Evolutionary conservation across 1,284 basidiomycete species (phyloP).

Genomic region (Boletellus deceptivus): DNA sequence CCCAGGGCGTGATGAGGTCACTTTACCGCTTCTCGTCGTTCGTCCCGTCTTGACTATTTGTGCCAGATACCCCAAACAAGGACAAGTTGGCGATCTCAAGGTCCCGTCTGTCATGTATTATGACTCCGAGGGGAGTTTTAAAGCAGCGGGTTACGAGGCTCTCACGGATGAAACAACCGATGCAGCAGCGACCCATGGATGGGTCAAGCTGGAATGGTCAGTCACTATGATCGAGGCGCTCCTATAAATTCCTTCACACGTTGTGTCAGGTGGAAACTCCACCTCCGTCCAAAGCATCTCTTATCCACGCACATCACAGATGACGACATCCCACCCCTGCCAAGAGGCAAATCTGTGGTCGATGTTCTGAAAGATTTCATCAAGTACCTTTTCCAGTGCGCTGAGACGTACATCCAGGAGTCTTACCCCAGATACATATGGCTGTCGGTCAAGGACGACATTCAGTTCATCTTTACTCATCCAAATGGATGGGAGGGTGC

Average conservation of each 20-base stretch:
- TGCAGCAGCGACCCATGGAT: slow-evolving; percentile 40
- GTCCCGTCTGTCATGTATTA: slow-evolving; percentile 56
- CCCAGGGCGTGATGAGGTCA: slow-evolving; percentile 41
- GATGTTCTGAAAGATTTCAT: slow-evolving; percentile 52
- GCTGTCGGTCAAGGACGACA: slow-evolving; percentile 29
- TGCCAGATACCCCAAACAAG: slow-evolving; percentile 39
- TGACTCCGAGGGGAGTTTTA: slow-evolving; percentile 38
- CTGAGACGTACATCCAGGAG: slow-evolving; percentile 45
- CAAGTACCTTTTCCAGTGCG: slow-evolving; percentile 44
- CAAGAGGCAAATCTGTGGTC: slow-evolving; percentile 40
- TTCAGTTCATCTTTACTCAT: slow-evolving; percentile 39
- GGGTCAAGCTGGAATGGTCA: slow-evolving; percentile 48
- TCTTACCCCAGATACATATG: slow-evolving; percentile 44
- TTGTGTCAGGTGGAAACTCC: slow-evolving; percentile 50
- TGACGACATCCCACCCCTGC: slow-evolving; percentile 42
- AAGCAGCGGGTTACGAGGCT: slow-evolving; percentile 49
- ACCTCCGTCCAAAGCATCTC: slow-evolving; percentile 42
- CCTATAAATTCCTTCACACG: slow-evolving; percentile 34
- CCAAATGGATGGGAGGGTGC: slow-evolving; percentile 43
- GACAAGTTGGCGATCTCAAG: slow-evolving; percentile 41
- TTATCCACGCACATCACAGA: slow-evolving; percentile 20
- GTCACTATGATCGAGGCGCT: slow-evolving; percentile 35
- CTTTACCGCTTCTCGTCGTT: slow-evolving; percentile 1
- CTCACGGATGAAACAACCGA: slow-evolving; percentile 37
- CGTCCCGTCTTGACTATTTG: slow-evolving; percentile 2